Percentiles rank a stretch among this genome's conserved stretches.
Evolutionary conservation across 2,329 filamentous ascomycete species (phyloP).

Genomic region (Colletotrichum viniferum): DNA sequence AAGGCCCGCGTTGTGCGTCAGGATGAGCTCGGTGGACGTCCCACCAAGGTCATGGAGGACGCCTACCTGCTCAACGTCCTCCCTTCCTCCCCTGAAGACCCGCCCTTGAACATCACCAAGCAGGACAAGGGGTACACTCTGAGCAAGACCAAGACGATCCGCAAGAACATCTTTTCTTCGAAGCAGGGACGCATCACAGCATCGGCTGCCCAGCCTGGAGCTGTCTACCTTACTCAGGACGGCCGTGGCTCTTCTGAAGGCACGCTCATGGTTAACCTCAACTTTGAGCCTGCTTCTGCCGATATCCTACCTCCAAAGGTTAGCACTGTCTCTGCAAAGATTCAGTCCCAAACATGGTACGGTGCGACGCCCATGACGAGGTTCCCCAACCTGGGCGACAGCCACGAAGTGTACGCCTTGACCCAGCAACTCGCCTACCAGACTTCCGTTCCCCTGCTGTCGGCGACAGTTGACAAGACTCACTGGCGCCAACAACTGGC

Average conservation of each 20-base stretch:
- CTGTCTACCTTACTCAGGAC: slow-evolving; percentile 56
- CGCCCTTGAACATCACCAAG: slow-evolving; percentile 53
- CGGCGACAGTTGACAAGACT: slow-evolving; percentile 36
- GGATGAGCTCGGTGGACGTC: slow-evolving; percentile 28
- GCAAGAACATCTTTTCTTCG: slow-evolving; percentile 55
- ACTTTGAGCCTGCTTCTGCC: slow-evolving; percentile 49
- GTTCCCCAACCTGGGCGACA: slow-evolving; percentile 56
- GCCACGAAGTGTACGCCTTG: slow-evolving; percentile 36
- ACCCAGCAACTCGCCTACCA: slow-evolving; percentile 48
- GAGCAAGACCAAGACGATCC: slow-evolving; percentile 55
- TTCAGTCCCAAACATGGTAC: slow-evolving; percentile 58
- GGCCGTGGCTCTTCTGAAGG: slow-evolving; percentile 47
- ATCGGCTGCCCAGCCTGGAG: slow-evolving; percentile 48
- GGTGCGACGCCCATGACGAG: slow-evolving; percentile 47
- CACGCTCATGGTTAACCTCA: slow-evolving; percentile 47
- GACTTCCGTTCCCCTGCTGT: slow-evolving; percentile 45
- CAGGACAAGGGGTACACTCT: slow-evolving; percentile 55
- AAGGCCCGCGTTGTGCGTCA: slow-evolving; percentile 48
- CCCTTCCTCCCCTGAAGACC: slow-evolving; percentile 52
- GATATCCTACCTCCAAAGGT: slow-evolving; percentile 53
- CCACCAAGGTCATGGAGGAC: slow-evolving; percentile 43
- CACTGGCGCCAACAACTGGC: slow-evolving; percentile 46
- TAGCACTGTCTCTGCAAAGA: slow-evolving; percentile 52
- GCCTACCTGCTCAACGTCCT: slow-evolving; percentile 56
- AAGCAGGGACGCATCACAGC: slow-evolving; percentile 56